Evolutionary conservation across 2,329 filamentous ascomycete species (phyloP), one percentile per base, ranked within the genome.

Genomic region (Lachnum nothofagi): DNA sequence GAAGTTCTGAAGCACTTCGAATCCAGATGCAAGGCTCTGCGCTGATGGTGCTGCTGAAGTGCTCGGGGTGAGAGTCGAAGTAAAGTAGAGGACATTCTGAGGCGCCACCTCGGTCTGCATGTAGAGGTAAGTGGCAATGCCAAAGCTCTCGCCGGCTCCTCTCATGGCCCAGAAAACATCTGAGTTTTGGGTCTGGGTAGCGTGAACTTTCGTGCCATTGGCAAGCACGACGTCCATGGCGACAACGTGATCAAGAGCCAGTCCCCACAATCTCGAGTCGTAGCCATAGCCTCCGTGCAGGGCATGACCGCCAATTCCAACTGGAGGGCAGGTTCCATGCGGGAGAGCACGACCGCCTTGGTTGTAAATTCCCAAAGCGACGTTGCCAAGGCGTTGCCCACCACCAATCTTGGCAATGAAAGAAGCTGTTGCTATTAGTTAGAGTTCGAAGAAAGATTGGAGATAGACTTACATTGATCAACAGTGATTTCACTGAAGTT

Each of bases 401-500:
- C 64, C 65, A 4, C 69, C 69, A 14, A 75, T 66, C 4, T 48
- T 58, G 5, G 52, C 59, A 46, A 62, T 52, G 5, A 38, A 41
- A n/a, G 53, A 54, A 27, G 43, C 48, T 52, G 17, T 46, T 31
- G 51, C 33, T 29, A 22, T 27, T 29, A 20, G 22, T 39, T 7
- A 12, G 14, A 6, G 8, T 23, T 16, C n/a, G 17, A 14, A 3
- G 19, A 9, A 39, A 14, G 37, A 39, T 10, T 16, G 7, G 19
- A 22, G 19, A 3, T 6, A 14, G 23, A 16, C 35, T 49, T 25
- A 48, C 39, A 25, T 20, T 39, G 31, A 53, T 82, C 70, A 67
- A 82, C 75, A 22, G 61, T 64, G 56, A 82, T 77, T 22, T 69
- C 53, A 44, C 78, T 67, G 23, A 83, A 65, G 33, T 77, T 72